Evolutionary conservation across 176 grass and related monocot species (phyloP), one percentile per base, ranked within the genome.

Genomic region (Poa annua): DNA sequence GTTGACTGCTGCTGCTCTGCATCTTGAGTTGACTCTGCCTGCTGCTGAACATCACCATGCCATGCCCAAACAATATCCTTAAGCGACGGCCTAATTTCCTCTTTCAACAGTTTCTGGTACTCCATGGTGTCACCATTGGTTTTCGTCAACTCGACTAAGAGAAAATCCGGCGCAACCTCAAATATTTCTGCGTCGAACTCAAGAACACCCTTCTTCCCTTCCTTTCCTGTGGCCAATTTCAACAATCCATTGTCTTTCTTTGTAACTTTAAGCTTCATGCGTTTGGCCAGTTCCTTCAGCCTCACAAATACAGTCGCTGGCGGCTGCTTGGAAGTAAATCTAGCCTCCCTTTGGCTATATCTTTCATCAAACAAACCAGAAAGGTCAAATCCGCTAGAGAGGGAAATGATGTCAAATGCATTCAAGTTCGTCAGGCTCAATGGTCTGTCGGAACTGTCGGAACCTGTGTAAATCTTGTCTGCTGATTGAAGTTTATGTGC

Each of bases 391-490:
- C 89, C 89, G 3, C 80, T 67, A 55, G 89, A 94, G 41, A 94
- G 88, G 66, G 89, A 97, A 63, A 94, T 97, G 29, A 97, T 94
- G 48, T 94, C 86, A 71, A 97, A 97, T 72, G 94, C 94, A 74
- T 94, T 97, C 54, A 97, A 87, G 73, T 80, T 92, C 2, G 62
- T 17, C 6, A 85, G 51, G 7, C 42, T 83, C 34, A 16, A 51
- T 45, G 81, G 69, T 38, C 74, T 83, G 21, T 49, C 48, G 0
- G 81, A 88, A 49, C 48, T 49, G 39, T 48, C 14, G 7, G 15
- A 20, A 11, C 9, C 41, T 39, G 84, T 38, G n/a, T 34, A 72
- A 15, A 12, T 53, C 55, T 72, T 80, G 20, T 92, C 60, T 66
- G 33, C 44, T 8, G 9, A 76, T 71, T 44, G 51, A 26, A 1